phyloP scores from a whole-genome alignment of 2,329 filamentous ascomycete genomes.

The Aspergillus arachidicola region DNA sequence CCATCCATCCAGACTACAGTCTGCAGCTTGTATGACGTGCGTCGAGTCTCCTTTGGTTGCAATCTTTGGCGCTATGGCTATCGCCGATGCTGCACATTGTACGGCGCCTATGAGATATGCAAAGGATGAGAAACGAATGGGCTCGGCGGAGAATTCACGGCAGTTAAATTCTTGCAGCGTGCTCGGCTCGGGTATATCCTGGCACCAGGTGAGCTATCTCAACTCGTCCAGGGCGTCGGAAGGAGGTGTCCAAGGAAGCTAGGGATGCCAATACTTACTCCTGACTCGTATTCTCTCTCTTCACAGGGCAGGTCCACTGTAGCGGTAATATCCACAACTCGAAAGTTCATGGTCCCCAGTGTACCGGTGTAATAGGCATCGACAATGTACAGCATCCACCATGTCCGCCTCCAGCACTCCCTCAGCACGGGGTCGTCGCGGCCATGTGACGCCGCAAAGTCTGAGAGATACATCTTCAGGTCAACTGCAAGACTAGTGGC shows the following conservation, averaged over 20 bases:
- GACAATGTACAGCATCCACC: constrained; percentile 60
- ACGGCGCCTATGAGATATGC: constrained; percentile 36
- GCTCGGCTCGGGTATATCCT: constrained; percentile 22
- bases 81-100: constrained; percentile 26
- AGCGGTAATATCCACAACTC: constrained; percentile 22
- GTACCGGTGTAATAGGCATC: constrained; percentile 77
- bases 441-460: constrained; percentile 54
- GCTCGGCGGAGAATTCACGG: constrained; percentile 33
- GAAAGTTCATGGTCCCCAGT: constrained; percentile 29
- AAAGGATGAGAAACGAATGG: constrained; percentile 34
- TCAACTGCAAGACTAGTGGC: constrained; percentile 27
- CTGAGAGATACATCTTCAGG: constrained; percentile 23
- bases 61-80: constrained; percentile 27
- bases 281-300: constrained; percentile 34
- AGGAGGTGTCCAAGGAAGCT: too few species aligned
- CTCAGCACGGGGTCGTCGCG: constrained; percentile 43
- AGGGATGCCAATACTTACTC: constrained; percentile 21
- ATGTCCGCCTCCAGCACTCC: constrained; percentile 52
- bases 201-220: not conserved
- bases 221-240: not conserved
- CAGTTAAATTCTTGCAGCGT: constrained; percentile 36
- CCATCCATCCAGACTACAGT: constrained; percentile 45
- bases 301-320: constrained; percentile 38
- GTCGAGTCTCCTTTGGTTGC: constrained; percentile 21
- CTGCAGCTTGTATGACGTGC: constrained; percentile 20